Base-by-base conservation (phyloP, 106 monocot genomes). In the Iris macrosiphon region DNA sequence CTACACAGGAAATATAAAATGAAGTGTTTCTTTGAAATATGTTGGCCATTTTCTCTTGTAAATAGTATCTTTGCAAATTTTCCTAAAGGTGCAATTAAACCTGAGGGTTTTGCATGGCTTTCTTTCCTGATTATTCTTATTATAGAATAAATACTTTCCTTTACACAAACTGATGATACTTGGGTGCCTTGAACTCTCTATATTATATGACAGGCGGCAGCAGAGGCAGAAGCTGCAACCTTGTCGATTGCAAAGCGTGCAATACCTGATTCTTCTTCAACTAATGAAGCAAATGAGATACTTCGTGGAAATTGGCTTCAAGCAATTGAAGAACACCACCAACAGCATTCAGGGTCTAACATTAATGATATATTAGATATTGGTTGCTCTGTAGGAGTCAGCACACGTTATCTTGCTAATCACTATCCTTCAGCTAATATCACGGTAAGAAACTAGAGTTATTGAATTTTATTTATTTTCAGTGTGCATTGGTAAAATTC, bases 211-310 rank as follows among this genome's bases (percentile, higher is more conserved):
- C 64, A 90, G 89, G 89, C 89, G 44, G 84, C 89, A 51, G 84
- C 89, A 56, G 89, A 90, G 46, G 89, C 89, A 42, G 89, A 90
- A 73, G 74, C 80, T 50, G 89, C 84, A 32, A 90, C 89, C 4
- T 57, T 90, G 58, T 74, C 84, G 14, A 84, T 90, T 51, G 78
- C 72, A n/a, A 81, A 72, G 55, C 38, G 84, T 54, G 77, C 89
- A 62, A 53, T 84, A 70, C 89, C 89, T 32, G 62, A 81, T 62
- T 29, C 69, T 59, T 29, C 69, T 59, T 71, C 87, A 35, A 55
- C 55, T 56, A 74, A 72, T 45, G 81, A 90, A 58, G 89, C 89
- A 55, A 77, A 62, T 41, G 15, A 66, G 45, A 63, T 69, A 34
- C 61, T 90, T 9, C 84, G 89, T 32, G 84, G 77, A 27, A 74